Base-by-base conservation (phyloP, 164 flowering plant species). In the Litsea cubeba region DNA sequence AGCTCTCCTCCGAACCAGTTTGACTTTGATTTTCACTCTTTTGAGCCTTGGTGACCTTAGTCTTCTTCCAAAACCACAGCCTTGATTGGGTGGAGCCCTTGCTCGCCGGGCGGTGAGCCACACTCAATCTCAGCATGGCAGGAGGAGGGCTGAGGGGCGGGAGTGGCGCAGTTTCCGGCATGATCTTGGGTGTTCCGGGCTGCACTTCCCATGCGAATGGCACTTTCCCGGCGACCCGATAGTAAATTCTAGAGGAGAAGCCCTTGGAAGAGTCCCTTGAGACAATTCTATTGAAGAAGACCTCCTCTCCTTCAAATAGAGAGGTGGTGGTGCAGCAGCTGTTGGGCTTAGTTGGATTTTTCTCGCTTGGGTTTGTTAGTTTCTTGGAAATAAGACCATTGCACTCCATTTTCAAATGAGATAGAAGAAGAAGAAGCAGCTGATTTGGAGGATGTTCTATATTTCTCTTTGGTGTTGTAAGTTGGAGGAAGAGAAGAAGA, bases 61-160 rank as follows among this genome's bases (percentile, higher is more conserved):
- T 40, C 46, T 40, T 68, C 71, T 18, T 68, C 71, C 71, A 7
- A 68, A 20, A 68, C 54, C 51, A n/a, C 17, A 68, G 25, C 26
- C 15, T 46, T 20, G 24, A 22, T 25, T 22, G 15, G 28, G 24
- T 68, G 22, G 57, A 40, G 26, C 54, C 71, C 69, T 66, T 66
- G 54, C 1, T 50, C 40, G 3, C 14, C 1, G 17, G n/a, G 10
- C 10, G 14, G 30, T 40, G 71, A 40, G 71, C n/a, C 71, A 46
- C 10, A 1, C 5, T 1, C 54, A 24, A 68, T 12, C 54, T 20
- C 71, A 68, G 12, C 25, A 46, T 12, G 23, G 71, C 57, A 20
- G 71, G 71, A n/a, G 71, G 71, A 40, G 71, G 71, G 28, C 71
- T 68, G 30, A 68, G 71, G n/a, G 26, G 71, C 2, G 71, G 71